Base-by-base conservation (phyloP, 768 basidiomycete genomes). In the Mycena indigotica region DNA sequence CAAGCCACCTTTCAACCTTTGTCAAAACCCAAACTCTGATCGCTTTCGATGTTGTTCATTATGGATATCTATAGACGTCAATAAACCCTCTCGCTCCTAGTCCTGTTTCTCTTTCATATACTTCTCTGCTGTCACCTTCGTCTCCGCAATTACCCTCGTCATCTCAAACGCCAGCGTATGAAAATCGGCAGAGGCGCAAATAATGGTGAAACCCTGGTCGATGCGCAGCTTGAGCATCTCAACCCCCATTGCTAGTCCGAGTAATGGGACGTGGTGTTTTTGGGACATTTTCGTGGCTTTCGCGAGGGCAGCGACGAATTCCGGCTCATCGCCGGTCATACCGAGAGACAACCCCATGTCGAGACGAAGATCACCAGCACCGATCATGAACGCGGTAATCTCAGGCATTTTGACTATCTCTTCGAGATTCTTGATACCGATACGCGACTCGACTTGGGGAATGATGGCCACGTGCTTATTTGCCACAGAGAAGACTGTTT, bases 391-490 rank as follows among this genome's bases (percentile, higher is more conserved):
- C 40, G 56, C 61, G 8, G 49, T 26, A 19, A 58, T 52, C 2
- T 62, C 61, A 0, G 32, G 28, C 44, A 58, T 5, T 1, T 30
- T 35, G 28, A 55, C 16, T 17, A 62, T 55, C 4, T 87, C 5
- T 88, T 91, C 71, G 86, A 91, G 70, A 88, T 91, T 66, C 79
- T 84, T 66, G 76, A 83, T 54, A 72, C 80, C 60, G 85, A 88
- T 67, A 81, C 85, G 15, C 86, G 57, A 55, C 13, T 62, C 61
- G 38, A 62, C 53, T 49, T 62, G 61, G 6, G 61, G 61, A 19
- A 62, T 58, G 19, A 62, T 55, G 10, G 57, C 53, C 2, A 58
- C 35, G 35, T 62, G 61, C 35, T 58, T 49, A 28, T 58, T 62
- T 35, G 61, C 57, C 21, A 58, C 6, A 3, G 40, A 29, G 35